Percentiles rank a stretch among this genome's conserved stretches.
Evolutionary conservation across 192 early-diverging fungal genomes (phyloP).

Genomic region (Gamsiella multidivaricata): DNA sequence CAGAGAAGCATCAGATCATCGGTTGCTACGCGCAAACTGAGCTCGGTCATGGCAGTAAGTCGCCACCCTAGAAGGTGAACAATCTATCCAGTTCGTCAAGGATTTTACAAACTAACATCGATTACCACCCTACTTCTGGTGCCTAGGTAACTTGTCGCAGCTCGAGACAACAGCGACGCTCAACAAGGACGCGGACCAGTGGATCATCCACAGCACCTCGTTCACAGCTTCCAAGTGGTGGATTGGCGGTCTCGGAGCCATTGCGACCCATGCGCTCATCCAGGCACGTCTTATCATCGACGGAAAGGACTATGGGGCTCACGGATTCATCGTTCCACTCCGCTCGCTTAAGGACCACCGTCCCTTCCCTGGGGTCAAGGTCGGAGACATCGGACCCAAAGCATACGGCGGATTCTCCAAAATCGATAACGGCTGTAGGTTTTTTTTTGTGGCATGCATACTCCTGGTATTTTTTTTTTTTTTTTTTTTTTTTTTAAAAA

Average conservation of each 20-base stretch:
- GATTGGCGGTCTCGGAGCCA: slow-evolving; percentile 80
- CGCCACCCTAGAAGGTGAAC: slow-evolving; percentile 2
- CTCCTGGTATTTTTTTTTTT: background rate
- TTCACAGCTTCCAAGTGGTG: slow-evolving; percentile 77
- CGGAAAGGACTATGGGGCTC: slow-evolving; percentile 76
- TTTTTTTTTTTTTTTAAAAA: background rate
- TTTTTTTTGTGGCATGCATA: no score
- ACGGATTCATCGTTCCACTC: slow-evolving; percentile 83
- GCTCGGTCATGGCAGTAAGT: slow-evolving; percentile 61
- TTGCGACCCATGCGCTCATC: slow-evolving; percentile 80
- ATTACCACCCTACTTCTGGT: background rate
- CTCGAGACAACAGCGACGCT: slow-evolving; percentile 85
- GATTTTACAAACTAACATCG: background rate
- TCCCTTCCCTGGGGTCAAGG: slow-evolving; percentile 76
- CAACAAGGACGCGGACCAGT: slow-evolving; percentile 79
- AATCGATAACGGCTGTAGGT: slow-evolving; percentile 84
- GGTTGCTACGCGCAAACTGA: slow-evolving; percentile 91
- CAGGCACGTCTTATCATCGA: slow-evolving; percentile 81
- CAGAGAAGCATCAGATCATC: slow-evolving; percentile 77
- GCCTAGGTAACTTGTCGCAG: slow-evolving; percentile 72
- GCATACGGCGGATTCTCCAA: slow-evolving; percentile 70
- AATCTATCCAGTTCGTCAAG: no score
- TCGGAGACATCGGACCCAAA: slow-evolving; percentile 88
- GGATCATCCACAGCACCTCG: slow-evolving; percentile 78
- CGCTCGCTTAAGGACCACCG: slow-evolving; percentile 74